phyloP scores from a whole-genome alignment of 2,329 filamentous ascomycete genomes.

The Hirsutella minnesotensis region DNA sequence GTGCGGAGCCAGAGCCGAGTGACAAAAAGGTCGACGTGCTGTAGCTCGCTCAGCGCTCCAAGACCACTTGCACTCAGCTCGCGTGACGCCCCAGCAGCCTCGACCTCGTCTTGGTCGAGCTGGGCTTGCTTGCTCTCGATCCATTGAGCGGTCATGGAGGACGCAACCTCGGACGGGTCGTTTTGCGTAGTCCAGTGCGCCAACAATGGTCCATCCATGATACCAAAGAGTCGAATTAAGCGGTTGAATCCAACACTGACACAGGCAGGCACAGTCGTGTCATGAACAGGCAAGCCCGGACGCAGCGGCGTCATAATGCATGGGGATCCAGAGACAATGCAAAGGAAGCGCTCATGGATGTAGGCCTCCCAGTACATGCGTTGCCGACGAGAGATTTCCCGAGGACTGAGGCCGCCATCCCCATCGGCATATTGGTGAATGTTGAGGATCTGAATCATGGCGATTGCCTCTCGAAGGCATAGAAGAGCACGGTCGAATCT shows the following conservation, averaged over 20 bases:
- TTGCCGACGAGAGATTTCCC: constrained; percentile 9
- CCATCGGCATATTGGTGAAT: constrained; percentile 25
- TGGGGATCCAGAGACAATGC: constrained; percentile 35
- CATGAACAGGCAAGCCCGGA: constrained; percentile 17
- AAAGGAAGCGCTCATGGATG: constrained; percentile 32
- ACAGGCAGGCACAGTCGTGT: constrained; percentile 20
- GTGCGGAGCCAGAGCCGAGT: constrained; percentile 29
- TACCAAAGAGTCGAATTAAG: constrained; percentile 23
- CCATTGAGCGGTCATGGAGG: constrained; percentile 22
- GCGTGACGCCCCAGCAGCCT: constrained; percentile 15
- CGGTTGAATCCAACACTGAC: constrained; percentile 25
- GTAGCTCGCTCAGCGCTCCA: constrained; percentile 22
- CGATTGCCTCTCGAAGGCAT: constrained; percentile 35
- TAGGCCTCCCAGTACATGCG: constrained; percentile 13
- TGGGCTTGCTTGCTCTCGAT: constrained; percentile 27
- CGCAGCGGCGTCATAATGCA: constrained; percentile 20
- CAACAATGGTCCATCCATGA: constrained; percentile 26
- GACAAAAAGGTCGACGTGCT: constrained; percentile 27
- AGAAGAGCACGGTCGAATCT: constrained; percentile 33
- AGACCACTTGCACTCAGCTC: constrained; percentile 13
- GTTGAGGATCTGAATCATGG: constrained; percentile 29
- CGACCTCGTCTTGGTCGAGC: constrained; percentile 24
- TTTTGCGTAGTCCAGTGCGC: constrained; percentile 23
- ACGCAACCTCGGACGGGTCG: constrained; percentile 7
- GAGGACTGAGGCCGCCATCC: constrained; percentile 5